Evolutionary conservation across 768 basidiomycete genomes (phyloP).

Genomic region (Mrakia blollopis): DNA sequence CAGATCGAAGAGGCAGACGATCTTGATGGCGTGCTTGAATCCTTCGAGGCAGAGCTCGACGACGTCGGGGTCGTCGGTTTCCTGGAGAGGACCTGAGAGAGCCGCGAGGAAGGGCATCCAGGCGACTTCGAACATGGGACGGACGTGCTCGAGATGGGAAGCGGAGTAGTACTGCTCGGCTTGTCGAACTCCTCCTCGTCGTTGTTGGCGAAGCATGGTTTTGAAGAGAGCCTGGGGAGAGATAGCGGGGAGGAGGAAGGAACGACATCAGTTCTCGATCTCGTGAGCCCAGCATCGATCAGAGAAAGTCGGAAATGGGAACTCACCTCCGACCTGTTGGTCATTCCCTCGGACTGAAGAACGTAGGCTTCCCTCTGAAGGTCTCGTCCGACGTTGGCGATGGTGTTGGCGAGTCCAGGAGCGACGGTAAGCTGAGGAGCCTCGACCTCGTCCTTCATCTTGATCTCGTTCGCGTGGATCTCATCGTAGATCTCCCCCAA

Average conservation of each 20-base stretch:
- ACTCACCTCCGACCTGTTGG: slow-evolving; percentile 85
- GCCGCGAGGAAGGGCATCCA: slow-evolving; percentile 99
- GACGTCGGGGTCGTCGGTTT: slow-evolving; percentile 87
- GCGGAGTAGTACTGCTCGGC: slow-evolving; percentile 93
- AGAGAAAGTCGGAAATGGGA: no score
- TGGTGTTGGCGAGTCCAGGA: slow-evolving; percentile 71
- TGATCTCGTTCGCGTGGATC: slow-evolving; percentile 84
- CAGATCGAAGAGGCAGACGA: slow-evolving; percentile 93
- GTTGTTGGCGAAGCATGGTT: slow-evolving; percentile 85
- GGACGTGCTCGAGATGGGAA: slow-evolving; percentile 90
- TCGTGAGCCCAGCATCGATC: neutral
- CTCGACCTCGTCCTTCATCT: slow-evolving; percentile 97
- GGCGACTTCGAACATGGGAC: slow-evolving; percentile 98
- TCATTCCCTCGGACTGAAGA: slow-evolving; percentile 91
- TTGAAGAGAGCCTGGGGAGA: slow-evolving; percentile 70
- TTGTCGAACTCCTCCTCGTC: slow-evolving; percentile 56
- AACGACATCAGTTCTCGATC: neutral
- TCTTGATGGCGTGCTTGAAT: slow-evolving; percentile 92
- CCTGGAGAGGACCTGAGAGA: slow-evolving; percentile 87
- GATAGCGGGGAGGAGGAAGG: neutral
- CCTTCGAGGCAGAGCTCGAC: slow-evolving; percentile 90
- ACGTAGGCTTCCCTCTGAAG: slow-evolving; percentile 93
- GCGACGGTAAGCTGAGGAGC: slow-evolving; percentile 44
- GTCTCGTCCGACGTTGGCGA: slow-evolving; percentile 88
- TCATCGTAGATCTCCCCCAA: slow-evolving; percentile 78